A percentile compares a stretch with the other conserved stretches of the same genome.
phyloP scores from a whole-genome alignment of 345 rosid genomes.

The Physaria fendleri region DNA sequence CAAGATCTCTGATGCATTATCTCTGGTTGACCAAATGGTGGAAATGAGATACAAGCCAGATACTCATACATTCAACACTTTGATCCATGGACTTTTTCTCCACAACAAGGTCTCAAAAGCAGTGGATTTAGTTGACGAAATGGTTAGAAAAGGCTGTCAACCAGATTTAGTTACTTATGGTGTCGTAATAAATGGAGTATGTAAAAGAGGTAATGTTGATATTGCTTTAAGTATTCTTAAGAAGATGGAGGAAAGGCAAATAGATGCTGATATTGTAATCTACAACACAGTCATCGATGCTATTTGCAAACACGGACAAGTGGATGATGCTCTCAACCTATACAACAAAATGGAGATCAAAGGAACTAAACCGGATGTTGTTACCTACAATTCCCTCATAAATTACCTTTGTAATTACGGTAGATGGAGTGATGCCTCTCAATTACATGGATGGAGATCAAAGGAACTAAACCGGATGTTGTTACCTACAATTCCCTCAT shows the following conservation, averaged over 20 bases:
- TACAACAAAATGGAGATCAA: neutral
- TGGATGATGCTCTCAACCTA: too few relatives aligned
- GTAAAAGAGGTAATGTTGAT: neutral
- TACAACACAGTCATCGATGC: too few relatives aligned
- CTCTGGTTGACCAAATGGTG: too few relatives aligned
- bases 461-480: neutral
- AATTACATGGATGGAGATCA: neutral
- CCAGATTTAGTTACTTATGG: neutral
- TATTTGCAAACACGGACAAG: too few relatives aligned
- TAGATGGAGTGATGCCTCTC: neutral
- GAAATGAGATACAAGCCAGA: too few relatives aligned
- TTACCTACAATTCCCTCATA: neutral
- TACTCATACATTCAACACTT: neutral
- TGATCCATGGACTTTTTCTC: neutral
- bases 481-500: neutral
- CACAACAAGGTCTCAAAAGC: neutral
- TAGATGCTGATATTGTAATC: neutral
- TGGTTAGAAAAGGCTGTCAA: neutral
- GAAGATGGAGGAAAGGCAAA: neutral
- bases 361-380: neutral
- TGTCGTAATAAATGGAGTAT: neutral
- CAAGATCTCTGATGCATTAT: too few relatives aligned
- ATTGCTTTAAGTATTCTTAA: neutral
- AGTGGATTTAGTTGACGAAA: neutral
- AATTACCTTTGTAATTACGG: neutral